Conservation (phyloP, 768 basidiomycete species). For the Rhizopogon rudus region DNA sequence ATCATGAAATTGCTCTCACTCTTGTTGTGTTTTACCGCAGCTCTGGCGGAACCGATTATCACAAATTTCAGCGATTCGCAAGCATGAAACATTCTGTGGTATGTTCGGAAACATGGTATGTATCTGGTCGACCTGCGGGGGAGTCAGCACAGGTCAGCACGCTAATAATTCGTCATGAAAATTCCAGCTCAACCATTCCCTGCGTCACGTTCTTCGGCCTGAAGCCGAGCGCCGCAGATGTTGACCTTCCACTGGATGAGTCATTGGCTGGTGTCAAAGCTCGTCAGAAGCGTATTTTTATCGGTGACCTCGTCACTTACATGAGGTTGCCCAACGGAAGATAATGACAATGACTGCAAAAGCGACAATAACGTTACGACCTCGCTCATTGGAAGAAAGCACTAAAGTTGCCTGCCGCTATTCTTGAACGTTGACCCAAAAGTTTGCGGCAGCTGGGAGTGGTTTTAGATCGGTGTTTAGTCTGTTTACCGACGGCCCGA, state of each 20-base stretch:
- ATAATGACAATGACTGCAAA: slow-evolving; percentile 78
- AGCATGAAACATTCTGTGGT: slow-evolving; percentile 49
- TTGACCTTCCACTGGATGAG: slow-evolving; percentile 15
- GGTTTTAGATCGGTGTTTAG: too few relatives aligned
- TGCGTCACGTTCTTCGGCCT: slow-evolving; percentile 73
- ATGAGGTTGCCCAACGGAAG: slow-evolving; percentile 72
- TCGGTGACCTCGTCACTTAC: slow-evolving; percentile 30
- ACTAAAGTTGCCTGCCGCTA: neutral
- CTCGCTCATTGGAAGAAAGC: slow-evolving; percentile 54
- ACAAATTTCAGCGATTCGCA: neutral
- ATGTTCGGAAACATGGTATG: slow-evolving; percentile 82
- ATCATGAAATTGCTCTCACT: neutral
- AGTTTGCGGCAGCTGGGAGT: too few relatives aligned
- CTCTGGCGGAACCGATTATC: slow-evolving; percentile 2
- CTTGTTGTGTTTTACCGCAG: neutral
- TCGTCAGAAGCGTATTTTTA: neutral
- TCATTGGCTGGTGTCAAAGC: slow-evolving; percentile 9
- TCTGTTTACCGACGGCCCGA: too few relatives aligned
- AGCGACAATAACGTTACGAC: slow-evolving; percentile 81
- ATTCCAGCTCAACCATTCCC: slow-evolving; percentile 58
- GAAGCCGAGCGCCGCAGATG: slow-evolving; percentile 58
- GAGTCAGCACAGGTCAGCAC: neutral
- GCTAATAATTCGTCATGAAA: too few relatives aligned
- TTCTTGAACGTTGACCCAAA: neutral
- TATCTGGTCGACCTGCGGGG: slow-evolving; percentile 59